A percentile compares a stretch with the other conserved stretches of the same genome.
These are phyloP conservation scores for Lyophyllum decastes DNA, from an alignment of 768 basidiomycete species.

Conservation along the genomic window DNA sequence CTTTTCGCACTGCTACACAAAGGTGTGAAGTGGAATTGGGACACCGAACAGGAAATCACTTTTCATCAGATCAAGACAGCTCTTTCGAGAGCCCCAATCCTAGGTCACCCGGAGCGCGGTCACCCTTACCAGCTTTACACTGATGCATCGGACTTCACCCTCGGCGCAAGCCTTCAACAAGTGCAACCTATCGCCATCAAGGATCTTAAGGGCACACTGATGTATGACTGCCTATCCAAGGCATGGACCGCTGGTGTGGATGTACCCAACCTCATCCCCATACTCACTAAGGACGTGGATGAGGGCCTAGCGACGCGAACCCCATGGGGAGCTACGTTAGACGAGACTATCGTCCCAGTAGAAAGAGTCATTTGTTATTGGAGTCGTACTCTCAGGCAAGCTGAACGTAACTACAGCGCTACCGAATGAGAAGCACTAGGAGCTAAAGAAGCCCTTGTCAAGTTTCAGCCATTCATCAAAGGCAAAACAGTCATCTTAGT, in stretches of 20 bases:
- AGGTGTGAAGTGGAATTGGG: constrained; percentile 23
- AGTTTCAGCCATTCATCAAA: constrained; percentile 37
- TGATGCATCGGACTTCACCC: constrained; percentile 31
- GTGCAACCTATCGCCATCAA: constrained; percentile 27
- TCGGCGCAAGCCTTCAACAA: constrained; percentile 32
- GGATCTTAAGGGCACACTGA: constrained; percentile 28
- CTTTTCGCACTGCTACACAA: constrained; percentile 34
- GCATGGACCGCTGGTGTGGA: neutral
- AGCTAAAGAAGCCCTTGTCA: constrained; percentile 28
- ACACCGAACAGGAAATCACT: constrained; percentile 15
- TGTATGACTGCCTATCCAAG: constrained; percentile 17
- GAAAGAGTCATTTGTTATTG: constrained; percentile 33
- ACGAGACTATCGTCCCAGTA: constrained; percentile 27
- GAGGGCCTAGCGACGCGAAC: neutral
- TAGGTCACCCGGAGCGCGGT: constrained; percentile 28
- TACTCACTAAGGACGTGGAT: neutral
- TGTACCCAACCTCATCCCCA: neutral
- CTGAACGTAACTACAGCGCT: constrained; percentile 29
- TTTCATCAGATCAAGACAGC: constrained; percentile 29
- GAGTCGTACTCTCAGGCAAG: constrained; percentile 24
- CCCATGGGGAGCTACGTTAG: constrained; percentile 4
- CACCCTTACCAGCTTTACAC: constrained; percentile 36
- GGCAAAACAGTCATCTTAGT: constrained; percentile 27
- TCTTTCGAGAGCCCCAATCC: constrained; percentile 31
- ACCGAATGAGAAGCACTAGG: constrained; percentile 23